Conservation (phyloP, 352 stramenopile genomes). For the Pythium graminicola region DNA sequence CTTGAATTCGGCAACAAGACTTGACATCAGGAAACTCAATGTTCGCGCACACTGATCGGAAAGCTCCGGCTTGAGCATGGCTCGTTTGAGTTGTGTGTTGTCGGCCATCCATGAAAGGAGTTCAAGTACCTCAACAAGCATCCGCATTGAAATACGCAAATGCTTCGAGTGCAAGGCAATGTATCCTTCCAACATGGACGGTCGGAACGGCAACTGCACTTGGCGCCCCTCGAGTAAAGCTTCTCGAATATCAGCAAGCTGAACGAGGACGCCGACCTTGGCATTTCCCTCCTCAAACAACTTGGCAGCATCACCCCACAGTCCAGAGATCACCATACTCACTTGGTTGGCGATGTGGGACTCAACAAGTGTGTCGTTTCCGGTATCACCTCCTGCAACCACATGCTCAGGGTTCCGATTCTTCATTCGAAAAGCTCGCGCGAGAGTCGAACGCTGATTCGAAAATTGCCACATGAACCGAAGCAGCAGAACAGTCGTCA, state of each 20-base stretch:
- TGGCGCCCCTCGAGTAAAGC: conserved; percentile 17
- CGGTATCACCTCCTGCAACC: not conserved
- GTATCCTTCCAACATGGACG: conserved; percentile 29
- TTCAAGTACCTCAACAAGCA: conserved; percentile 59
- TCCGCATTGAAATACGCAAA: conserved; percentile 48
- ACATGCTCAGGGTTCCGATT: not conserved
- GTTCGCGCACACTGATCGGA: conserved; percentile 58
- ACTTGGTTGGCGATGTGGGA: conserved; percentile 30
- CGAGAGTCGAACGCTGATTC: conserved; percentile 32
- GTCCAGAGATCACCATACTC: conserved; percentile 45
- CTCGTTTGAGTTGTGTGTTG: conserved; percentile 33
- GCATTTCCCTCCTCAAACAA: conserved; percentile 56
- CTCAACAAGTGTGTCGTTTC: not conserved
- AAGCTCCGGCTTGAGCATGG: conserved; percentile 48
- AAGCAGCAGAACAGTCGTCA: conserved; percentile 51
- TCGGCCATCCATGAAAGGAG: conserved; percentile 55
- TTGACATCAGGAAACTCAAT: conserved; percentile 51
- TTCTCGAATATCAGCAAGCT: conserved; percentile 57
- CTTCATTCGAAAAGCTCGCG: conserved; percentile 21
- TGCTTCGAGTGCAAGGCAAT: conserved; percentile 71
- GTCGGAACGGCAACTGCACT: conserved; percentile 24
- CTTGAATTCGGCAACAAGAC: conserved; percentile 36
- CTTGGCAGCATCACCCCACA: conserved; percentile 68
- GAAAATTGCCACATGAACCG: conserved; percentile 62
- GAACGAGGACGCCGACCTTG: conserved; percentile 54